Base-by-base conservation (phyloP, 1,139 yeast species). In the Nakaseomyces uthaithaninus region DNA sequence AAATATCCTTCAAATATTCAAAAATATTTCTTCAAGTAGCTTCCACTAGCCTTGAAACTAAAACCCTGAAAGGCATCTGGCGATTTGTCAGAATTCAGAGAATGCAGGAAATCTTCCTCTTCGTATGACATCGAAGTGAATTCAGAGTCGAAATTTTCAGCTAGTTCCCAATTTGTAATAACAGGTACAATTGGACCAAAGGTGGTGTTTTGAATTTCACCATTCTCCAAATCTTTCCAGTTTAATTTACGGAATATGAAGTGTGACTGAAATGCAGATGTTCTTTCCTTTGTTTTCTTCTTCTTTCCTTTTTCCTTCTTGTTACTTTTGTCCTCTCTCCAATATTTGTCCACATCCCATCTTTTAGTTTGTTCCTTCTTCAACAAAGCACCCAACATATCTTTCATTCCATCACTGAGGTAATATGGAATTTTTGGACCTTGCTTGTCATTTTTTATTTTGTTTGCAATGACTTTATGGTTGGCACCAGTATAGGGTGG, bases 401-500 rank as follows among this genome's bases (percentile, higher is more conserved):
- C 95, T 58, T 84, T 87, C 43, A 95, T 93, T 44, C 89, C 96
- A 6, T 71, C 68, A 16, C 94, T 77, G 42, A 91, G 66, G 59
- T 86, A 87, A 55, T 76, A 83, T 1, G 97, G 97, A 50, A 81
- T 73, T 45, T 77, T 79, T 24, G 86, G 73, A 10, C 58, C 53
- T 43, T 65, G 64, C 48, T 80, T 77, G 46, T 82, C 77, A 47
- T 82, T 82, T 42, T 81, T 68, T 37, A 91, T 85, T 61, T 85
- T 87, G 48, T 85, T 89, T 54, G 81, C 71, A 37, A 91, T 86
- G 42, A 76, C 75, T 57, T 84, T 84, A 57, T 84, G 84, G 55
- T 83, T 86, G 47, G 76, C 80, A 2, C 97, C 98, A 0, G 94
- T 84, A 59, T 86, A 89, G 2, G 98, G 98, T 1, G 98, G 97